Evolutionary conservation across 2,329 filamentous ascomycete species (phyloP).

Genomic region (Venturia effusa): DNA sequence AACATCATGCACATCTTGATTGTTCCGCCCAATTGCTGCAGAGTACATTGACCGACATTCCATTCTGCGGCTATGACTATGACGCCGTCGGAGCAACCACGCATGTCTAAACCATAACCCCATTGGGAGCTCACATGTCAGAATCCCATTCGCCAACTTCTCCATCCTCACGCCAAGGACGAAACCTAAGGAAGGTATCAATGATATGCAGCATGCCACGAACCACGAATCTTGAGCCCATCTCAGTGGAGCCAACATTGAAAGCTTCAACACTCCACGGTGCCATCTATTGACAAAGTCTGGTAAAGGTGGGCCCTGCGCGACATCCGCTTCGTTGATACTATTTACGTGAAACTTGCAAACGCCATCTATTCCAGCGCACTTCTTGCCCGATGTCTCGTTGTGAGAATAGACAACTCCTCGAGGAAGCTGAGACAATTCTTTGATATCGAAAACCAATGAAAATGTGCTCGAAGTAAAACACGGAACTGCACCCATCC

Average conservation of each 20-base stretch:
- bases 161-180: neutral
- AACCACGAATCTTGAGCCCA: neutral
- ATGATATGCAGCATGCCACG: neutral
- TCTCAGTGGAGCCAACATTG: neutral
- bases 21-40: neutral
- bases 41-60: neutral
- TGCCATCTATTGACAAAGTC: neutral
- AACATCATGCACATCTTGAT: neutral
- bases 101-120: neutral
- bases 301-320: neutral
- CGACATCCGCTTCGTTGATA: neutral
- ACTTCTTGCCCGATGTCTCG: neutral
- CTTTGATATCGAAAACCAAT: neutral
- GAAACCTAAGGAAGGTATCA: neutral
- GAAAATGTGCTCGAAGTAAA: neutral
- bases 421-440: neutral
- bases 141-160: neutral
- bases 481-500: too few relatives aligned
- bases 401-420: neutral
- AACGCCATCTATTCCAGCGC: neutral
- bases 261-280: neutral
- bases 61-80: neutral
- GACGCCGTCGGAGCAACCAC: neutral
- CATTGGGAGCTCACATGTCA: neutral
- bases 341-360: neutral